Evolutionary conservation across 345 rosid genomes (phyloP), one percentile per base, ranked within the genome.

Genomic region (Eucalyptus leucophloia): DNA sequence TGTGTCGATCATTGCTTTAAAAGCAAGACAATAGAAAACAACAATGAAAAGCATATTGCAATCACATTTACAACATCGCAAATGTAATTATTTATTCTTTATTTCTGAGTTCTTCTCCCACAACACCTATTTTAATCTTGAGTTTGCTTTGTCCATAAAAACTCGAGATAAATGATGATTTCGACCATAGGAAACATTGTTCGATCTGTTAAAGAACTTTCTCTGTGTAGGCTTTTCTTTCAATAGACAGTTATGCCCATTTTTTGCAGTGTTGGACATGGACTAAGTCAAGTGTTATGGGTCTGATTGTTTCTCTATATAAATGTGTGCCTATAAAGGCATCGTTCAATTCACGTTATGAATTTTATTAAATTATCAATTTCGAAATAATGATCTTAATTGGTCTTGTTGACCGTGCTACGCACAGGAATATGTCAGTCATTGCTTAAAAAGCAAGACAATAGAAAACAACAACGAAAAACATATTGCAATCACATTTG

Each of bases 11-110:
- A 14, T 30, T 65, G 72, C 34, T 65, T 65, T 7, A 30, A 62
- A 65, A 65, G 37, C 72, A 65, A 65, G 72, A 2, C 34, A 4
- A 62, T 14, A 14, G 37, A 13, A 62, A 62, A 30, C 34, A 62
- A 65, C 19, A 2, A 15, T 0, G 34, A 65, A 30, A 30, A 65
- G 30, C 6, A 26, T 0, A 67, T 1, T 67, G 40, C 0, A 0
- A 16, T 67, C 77, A 1, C 4, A 4, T n/a, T n/a, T n/a, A n/a
- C n/a, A n/a, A n/a, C n/a, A n/a, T n/a, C n/a, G n/a, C n/a, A n/a
- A n/a, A n/a, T n/a, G n/a, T n/a, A n/a, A n/a, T n/a, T n/a, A n/a
- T n/a, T n/a, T n/a, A n/a, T n/a, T 62, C 17, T 62, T 62, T 62
- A 62, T 62, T 30, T 62, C 32, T 62, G 69, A 62, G 13, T 12